Evolutionary conservation across 2,329 filamentous ascomycete genomes (phyloP).

Genomic region (Penicillium sp.): DNA sequence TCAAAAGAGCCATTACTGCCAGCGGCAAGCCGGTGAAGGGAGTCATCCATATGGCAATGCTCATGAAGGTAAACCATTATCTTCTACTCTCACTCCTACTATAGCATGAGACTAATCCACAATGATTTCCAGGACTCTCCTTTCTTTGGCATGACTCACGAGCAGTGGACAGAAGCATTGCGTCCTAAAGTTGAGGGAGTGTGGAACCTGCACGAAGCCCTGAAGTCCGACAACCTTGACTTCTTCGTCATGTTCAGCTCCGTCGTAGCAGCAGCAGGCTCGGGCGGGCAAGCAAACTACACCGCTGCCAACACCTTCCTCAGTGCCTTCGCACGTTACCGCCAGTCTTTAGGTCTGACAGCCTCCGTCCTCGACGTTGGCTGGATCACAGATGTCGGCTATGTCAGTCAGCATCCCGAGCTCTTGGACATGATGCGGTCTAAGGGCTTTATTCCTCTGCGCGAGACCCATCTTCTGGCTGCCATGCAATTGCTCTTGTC

Average conservation of each 20-base stretch:
- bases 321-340: constrained; percentile 34
- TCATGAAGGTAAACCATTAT: neutral
- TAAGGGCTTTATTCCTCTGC: neutral
- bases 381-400: constrained; percentile 3
- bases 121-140: constrained; percentile 16
- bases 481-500: neutral
- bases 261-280: constrained; percentile 38
- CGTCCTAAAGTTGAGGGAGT: constrained; percentile 41
- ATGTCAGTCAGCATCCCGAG: constrained; percentile 1
- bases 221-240: constrained; percentile 14
- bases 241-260: constrained; percentile 41
- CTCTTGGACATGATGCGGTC: constrained; percentile 6
- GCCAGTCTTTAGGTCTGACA: constrained; percentile 23
- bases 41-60: constrained; percentile 15
- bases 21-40: constrained; percentile 8
- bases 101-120: neutral
- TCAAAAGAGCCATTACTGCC: constrained; percentile 4
- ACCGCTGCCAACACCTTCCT: constrained; percentile 41
- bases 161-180: constrained; percentile 36
- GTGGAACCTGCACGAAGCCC: constrained; percentile 35
- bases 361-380: constrained; percentile 1
- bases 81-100: neutral
- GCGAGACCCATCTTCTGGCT: neutral
- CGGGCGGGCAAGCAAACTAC: constrained; percentile 49
- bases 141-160: constrained; percentile 41